Conservation (phyloP, 164 flowering plant species). For the Stephania japonica region DNA sequence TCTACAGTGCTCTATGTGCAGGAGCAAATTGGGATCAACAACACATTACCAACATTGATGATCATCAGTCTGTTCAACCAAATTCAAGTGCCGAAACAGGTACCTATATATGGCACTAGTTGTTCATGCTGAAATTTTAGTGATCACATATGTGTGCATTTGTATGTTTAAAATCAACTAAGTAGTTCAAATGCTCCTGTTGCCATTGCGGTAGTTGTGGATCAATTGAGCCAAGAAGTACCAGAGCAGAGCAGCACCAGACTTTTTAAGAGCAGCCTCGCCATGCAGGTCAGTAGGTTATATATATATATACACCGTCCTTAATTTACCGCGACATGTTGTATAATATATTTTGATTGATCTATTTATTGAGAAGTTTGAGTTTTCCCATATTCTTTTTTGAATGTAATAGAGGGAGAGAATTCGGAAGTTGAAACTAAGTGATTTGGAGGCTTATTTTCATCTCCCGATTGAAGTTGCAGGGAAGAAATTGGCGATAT, state of each 20-base stretch:
- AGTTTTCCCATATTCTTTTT: background rate
- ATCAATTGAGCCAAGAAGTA: background rate
- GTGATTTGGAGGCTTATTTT: background rate
- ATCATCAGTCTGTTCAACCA: constrained; percentile 1
- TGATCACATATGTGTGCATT: no score
- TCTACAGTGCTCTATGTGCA: constrained; percentile 15
- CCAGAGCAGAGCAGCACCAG: background rate
- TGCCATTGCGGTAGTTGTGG: background rate
- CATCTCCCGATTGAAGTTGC: constrained; percentile 3
- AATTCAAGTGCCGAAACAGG: constrained; percentile 9
- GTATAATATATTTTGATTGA: background rate
- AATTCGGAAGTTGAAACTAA: constrained; percentile 2
- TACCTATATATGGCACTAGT: background rate
- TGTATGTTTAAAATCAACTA: background rate
- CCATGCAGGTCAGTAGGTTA: constrained; percentile 14
- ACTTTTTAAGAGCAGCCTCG: constrained; percentile 12
- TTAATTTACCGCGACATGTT: background rate
- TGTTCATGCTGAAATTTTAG: background rate
- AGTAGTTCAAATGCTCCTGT: background rate
- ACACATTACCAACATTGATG: background rate
- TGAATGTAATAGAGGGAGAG: constrained; percentile 2
- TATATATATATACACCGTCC: background rate
- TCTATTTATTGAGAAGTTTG: background rate
- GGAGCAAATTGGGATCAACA: constrained; percentile 20
- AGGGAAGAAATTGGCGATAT: constrained; percentile 1